Conservation (phyloP, 2,329 filamentous ascomycete genomes). For the Cordyceps pruinosa region DNA sequence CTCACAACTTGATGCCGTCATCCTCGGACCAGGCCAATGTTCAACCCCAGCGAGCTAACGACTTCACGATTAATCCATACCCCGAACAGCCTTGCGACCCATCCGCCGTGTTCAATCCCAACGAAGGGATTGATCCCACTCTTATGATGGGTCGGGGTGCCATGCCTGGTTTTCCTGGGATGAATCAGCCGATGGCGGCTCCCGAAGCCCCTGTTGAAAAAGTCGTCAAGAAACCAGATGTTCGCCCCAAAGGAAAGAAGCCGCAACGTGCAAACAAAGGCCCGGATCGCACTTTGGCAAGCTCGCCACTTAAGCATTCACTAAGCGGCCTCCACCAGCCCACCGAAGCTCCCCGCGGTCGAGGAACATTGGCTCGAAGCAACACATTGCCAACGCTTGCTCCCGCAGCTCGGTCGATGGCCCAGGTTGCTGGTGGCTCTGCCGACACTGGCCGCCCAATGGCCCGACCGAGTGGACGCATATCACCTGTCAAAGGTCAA, state of each 20-base stretch:
- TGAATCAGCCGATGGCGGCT: constrained; percentile 22
- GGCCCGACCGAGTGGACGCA: constrained; percentile 38
- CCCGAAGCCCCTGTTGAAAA: neutral
- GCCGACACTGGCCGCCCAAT: constrained; percentile 29
- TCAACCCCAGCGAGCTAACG: constrained; percentile 19
- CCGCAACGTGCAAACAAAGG: constrained; percentile 37
- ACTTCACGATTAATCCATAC: constrained; percentile 23
- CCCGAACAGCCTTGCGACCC: constrained; percentile 41
- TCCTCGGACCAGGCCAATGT: constrained; percentile 30
- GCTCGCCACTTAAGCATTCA: constrained; percentile 46
- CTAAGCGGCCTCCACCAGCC: constrained; percentile 47
- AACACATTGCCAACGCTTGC: constrained; percentile 40
- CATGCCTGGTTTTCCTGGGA: constrained; percentile 33
- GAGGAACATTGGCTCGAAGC: constrained; percentile 33
- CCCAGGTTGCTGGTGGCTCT: constrained; percentile 25
- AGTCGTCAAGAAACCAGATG: constrained; percentile 15
- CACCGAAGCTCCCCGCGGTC: constrained; percentile 46
- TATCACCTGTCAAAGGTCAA: constrained; percentile 47
- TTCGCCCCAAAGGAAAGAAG: constrained; percentile 38
- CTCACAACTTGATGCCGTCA: constrained; percentile 29
- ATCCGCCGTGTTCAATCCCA: constrained; percentile 41
- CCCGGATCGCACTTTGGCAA: constrained; percentile 34
- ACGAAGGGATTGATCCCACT: constrained; percentile 51
- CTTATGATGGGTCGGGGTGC: constrained; percentile 47
- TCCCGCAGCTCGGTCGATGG: constrained; percentile 34